phyloP scores from a whole-genome alignment of 257 asterid genomes.

The Nicotiana tomentosiformis region DNA sequence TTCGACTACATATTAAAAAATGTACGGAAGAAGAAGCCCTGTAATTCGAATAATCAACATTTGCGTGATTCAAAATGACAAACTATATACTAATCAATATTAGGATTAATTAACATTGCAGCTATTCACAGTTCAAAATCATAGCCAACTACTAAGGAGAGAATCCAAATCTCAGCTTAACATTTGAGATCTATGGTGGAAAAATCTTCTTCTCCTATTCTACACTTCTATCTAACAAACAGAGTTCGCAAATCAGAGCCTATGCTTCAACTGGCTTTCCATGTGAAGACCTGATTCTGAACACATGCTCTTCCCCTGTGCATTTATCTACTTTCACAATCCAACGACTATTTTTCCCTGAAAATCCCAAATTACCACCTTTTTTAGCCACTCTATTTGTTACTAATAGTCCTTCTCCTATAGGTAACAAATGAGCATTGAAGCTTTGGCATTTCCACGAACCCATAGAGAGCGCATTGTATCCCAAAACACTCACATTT shows the following conservation, averaged over 20 bases:
- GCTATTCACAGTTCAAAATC: not conserved
- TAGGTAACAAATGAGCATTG: conserved; percentile 50
- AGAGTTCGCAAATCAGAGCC: not conserved
- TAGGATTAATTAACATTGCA: not conserved
- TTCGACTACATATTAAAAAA: not conserved
- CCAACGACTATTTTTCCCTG: not conserved
- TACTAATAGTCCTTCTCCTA: conserved; percentile 56
- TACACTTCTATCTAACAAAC: not conserved
- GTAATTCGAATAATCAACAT: not conserved
- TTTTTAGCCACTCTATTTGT: conserved; percentile 15
- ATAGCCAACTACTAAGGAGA: not conserved
- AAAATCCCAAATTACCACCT: not conserved
- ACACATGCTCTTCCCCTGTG: conserved; percentile 66
- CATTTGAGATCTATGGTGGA: not conserved
- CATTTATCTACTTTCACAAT: conserved; percentile 37
- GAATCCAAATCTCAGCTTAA: not conserved
- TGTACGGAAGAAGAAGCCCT: not conserved
- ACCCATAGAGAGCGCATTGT: conserved; percentile 53
- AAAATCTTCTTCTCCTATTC: not conserved
- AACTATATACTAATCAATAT: not conserved
- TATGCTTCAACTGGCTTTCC: conserved; percentile 3
- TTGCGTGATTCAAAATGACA: not conserved
- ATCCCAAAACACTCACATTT: conserved; percentile 39
- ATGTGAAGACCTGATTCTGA: conserved; percentile 36
- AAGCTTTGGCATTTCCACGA: conserved; percentile 22